phyloP scores from a whole-genome alignment of 2,329 filamentous ascomycete genomes.

The Phyllosticta citribraziliensis region DNA sequence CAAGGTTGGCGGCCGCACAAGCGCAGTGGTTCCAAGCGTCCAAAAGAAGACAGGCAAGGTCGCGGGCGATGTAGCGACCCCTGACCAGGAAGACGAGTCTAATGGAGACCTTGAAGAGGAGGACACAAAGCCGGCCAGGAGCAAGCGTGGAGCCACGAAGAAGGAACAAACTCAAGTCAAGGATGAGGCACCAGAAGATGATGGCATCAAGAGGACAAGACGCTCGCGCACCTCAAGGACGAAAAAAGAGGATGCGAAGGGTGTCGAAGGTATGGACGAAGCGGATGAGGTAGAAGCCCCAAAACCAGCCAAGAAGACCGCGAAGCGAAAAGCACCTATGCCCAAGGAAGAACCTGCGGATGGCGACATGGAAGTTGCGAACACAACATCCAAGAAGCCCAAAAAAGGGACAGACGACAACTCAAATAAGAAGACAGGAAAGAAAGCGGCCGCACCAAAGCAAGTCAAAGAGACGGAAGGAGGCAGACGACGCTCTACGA shows the following conservation, averaged over 20 bases:
- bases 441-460: neutral
- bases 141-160: conserved; percentile 13
- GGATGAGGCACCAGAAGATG: conserved; percentile 4
- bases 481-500: neutral
- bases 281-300: neutral
- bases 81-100: conserved; percentile 21
- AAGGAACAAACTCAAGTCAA: conserved; percentile 2
- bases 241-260: neutral
- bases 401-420: conserved; percentile 11
- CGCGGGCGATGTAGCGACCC: conserved; percentile 37
- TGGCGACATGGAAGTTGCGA: neutral
- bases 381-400: neutral
- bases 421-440: neutral
- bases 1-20: conserved; percentile 84
- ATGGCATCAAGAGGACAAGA: neutral
- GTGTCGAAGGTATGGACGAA: conserved; percentile 10
- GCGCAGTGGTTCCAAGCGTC: conserved; percentile 72
- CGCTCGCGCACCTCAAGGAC: neutral
- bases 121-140: conserved; percentile 17
- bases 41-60: conserved; percentile 71
- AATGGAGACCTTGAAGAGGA: conserved; percentile 15
- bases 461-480: neutral
- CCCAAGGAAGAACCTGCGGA: neutral
- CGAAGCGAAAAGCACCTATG: neutral
- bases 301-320: neutral